A percentile compares a stretch with the other conserved stretches of the same genome.
Evolutionary conservation across 495 filamentous ascomycete species (phyloP).

Genomic region (Jackrogersella multiformis): DNA sequence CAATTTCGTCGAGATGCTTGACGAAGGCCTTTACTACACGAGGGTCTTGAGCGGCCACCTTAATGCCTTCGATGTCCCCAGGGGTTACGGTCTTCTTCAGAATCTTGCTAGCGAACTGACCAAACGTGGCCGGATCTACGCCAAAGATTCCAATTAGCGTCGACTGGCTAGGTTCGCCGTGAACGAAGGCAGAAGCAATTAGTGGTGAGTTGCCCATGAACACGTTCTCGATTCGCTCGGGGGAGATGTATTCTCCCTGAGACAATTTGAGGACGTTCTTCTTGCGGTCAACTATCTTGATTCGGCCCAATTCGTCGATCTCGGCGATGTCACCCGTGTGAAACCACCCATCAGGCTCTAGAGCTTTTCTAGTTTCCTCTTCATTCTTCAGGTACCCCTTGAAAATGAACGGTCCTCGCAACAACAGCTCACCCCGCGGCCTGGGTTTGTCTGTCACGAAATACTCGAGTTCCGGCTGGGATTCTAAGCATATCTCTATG

Average conservation of each 20-base stretch:
- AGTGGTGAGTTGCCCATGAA: slow-evolving; percentile 82
- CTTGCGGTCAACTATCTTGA: slow-evolving; percentile 92
- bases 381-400: slow-evolving; percentile 86
- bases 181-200: slow-evolving; percentile 83
- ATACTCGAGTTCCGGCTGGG: slow-evolving; percentile 97
- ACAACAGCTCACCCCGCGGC: slow-evolving; percentile 88
- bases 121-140: slow-evolving; percentile 82
- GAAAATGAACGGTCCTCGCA: slow-evolving; percentile 83
- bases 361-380: slow-evolving; percentile 82
- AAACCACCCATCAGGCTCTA: slow-evolving; percentile 95
- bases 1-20: slow-evolving; percentile 81
- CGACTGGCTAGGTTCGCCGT: slow-evolving; percentile 87
- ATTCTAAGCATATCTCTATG: slow-evolving; percentile 81
- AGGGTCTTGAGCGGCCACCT: slow-evolving; percentile 68
- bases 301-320: slow-evolving; percentile 84
- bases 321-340: slow-evolving; percentile 89
- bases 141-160: slow-evolving; percentile 89
- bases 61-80: slow-evolving; percentile 72
- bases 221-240: slow-evolving; percentile 95
- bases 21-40: slow-evolving; percentile 78
- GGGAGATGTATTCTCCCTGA: slow-evolving; percentile 97
- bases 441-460: slow-evolving; percentile 88
- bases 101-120: slow-evolving; percentile 77
- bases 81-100: slow-evolving; percentile 70
- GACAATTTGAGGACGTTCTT: slow-evolving; percentile 99